Evolutionary conservation across 257 asterid species (phyloP).

Genomic region (Primulina huaijiensis): DNA sequence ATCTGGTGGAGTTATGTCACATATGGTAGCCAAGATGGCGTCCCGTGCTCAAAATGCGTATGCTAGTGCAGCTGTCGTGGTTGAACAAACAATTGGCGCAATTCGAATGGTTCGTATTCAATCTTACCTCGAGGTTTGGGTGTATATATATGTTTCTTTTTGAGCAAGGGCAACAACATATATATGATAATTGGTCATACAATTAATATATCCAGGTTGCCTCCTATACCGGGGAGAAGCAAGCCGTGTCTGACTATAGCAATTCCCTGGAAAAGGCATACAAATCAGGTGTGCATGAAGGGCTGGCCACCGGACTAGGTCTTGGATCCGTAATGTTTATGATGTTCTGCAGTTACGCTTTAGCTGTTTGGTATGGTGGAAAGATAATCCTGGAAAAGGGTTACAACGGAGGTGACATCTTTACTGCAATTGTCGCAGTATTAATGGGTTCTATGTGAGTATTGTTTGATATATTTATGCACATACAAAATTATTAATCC

Average conservation of each 20-base stretch:
- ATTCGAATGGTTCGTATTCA: slow-evolving; percentile 57
- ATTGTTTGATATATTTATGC: background rate
- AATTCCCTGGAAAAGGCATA: slow-evolving; percentile 61
- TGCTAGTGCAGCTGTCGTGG: slow-evolving; percentile 66
- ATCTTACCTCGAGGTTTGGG: background rate
- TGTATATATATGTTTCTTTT: background rate
- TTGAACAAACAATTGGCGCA: slow-evolving; percentile 83
- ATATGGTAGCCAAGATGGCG: slow-evolving; percentile 62
- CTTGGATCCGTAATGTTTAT: slow-evolving; percentile 61
- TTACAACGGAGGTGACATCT: slow-evolving; percentile 56
- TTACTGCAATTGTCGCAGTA: slow-evolving; percentile 62
- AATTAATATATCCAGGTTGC: slow-evolving; percentile 51
- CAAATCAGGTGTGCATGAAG: slow-evolving; percentile 62
- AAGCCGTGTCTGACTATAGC: slow-evolving; percentile 50
- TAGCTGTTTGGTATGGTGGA: slow-evolving; percentile 81
- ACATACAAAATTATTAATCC: background rate
- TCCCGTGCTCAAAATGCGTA: slow-evolving; percentile 74
- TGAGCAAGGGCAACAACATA: background rate
- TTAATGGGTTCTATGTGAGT: slow-evolving; percentile 76
- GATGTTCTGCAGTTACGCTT: slow-evolving; percentile 68
- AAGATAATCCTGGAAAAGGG: slow-evolving; percentile 55
- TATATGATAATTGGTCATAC: background rate
- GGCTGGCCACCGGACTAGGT: slow-evolving; percentile 69
- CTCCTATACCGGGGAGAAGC: slow-evolving; percentile 76
- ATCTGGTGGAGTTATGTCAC: slow-evolving; percentile 65